Evolutionary conservation across 192 early-diverging fungal species (phyloP), one percentile per base, ranked within the genome.

Genomic region (Gryganskiella cystojenkinii): DNA sequence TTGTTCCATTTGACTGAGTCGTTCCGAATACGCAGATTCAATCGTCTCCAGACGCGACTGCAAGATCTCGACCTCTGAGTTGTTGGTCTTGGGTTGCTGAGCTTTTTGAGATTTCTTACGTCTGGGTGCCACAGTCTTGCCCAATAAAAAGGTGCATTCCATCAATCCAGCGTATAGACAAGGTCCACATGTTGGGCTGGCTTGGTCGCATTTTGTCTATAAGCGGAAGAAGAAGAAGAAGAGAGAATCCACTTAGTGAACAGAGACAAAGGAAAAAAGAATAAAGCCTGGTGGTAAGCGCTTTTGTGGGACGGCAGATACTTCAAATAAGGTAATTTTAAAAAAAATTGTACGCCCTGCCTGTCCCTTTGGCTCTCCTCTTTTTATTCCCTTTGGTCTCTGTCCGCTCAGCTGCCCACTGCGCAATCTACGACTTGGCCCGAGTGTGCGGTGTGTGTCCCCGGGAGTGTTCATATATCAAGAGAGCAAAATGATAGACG

Each of bases 121-220:
- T 42, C 61, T 67, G 27, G 73, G 73, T 28, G 65, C 42, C 24
- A 65, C 64, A 19, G 73, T 49, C 33, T 76, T 76, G 17, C 73
- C 73, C 7, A 76, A 65, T 20, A 76, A 20, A 46, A 67, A 76
- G 11, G 73, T 76, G 25, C 73, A 76, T 34, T 76, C 73, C 73
- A 76, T 67, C 9, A 76, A 42, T 43, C 73, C 73, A 20, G 73
- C 73, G 56, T 68, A 49, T 20, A 67, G 14, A 45, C 73, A 76
- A 4, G 73, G 73, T 42, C 73, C 73, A 52, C 73, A 76, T 19
- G 64, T 68, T 11, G 73, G 73, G 6, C 33, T 54, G 22, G 59
- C 73, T 20, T 76, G 73, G 35, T 76, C 73, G 45, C 73, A 76
- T 67, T 76, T 76, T n/a, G 73, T 76, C 73, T 76, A 57, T 25